Percentiles rank a stretch among this genome's conserved stretches.
Conservation (phyloP, 2,329 filamentous ascomycete species). For the Monilinia polystroma region DNA sequence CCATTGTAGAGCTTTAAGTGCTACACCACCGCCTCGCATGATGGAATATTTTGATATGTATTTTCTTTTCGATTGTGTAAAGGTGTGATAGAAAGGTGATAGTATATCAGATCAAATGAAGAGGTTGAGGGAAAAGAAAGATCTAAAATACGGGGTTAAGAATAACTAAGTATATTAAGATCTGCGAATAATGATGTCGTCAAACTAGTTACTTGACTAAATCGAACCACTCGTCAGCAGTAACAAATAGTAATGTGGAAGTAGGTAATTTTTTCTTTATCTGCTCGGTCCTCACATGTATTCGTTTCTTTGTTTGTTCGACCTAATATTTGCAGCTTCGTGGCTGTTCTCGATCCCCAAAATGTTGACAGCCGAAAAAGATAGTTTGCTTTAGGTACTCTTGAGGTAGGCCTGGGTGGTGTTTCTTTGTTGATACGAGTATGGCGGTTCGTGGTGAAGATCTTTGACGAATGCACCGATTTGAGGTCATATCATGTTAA, state of each 20-base stretch:
- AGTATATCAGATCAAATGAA: not conserved
- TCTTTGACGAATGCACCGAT: too few relatives aligned
- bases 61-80: not conserved
- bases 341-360: conserved; percentile 7
- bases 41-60: conserved; percentile 31
- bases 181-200: conserved; percentile 11
- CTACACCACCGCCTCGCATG: conserved; percentile 60
- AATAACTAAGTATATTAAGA: conserved; percentile 1
- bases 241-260: not conserved
- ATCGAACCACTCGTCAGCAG: not conserved
- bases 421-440: not conserved
- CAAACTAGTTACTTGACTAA: not conserved
- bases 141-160: not conserved
- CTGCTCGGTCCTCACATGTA: not conserved
- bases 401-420: not conserved
- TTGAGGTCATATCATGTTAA: too few relatives aligned
- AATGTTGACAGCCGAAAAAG: not conserved
- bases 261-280: not conserved
- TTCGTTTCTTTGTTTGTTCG: not conserved
- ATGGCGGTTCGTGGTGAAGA: too few relatives aligned
- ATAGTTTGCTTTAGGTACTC: not conserved
- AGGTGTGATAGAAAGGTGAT: not conserved
- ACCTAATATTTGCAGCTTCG: not conserved
- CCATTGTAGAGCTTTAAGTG: conserved; percentile 69
- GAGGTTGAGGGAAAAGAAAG: not conserved